Conservation (phyloP, 1,284 basidiomycete species). For the Puccinia brachypodii region DNA sequence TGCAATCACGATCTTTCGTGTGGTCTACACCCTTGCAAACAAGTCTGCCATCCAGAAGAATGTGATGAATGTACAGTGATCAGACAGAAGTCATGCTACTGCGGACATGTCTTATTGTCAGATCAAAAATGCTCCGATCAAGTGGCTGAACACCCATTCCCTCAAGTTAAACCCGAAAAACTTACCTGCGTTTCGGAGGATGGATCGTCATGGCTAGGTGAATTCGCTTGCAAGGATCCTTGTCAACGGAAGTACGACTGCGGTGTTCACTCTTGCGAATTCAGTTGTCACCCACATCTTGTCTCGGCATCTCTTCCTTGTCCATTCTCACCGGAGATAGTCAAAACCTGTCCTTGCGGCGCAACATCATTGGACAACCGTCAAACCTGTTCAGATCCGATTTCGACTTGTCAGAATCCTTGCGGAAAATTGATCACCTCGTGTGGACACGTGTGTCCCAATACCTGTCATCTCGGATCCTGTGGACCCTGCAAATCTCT, state of each 20-base stretch:
- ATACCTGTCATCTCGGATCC: slow-evolving; percentile 19
- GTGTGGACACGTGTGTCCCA: slow-evolving; percentile 37
- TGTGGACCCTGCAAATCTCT: slow-evolving; percentile 35
- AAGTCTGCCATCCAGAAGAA: slow-evolving; percentile 30
- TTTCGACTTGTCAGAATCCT: slow-evolving; percentile 27
- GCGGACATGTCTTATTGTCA: background rate
- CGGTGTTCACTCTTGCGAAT: slow-evolving; percentile 34
- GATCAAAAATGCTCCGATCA: slow-evolving; percentile 31
- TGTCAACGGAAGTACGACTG: slow-evolving; percentile 42
- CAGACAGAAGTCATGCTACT: slow-evolving; percentile 36
- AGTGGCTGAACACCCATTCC: background rate
- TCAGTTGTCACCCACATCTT: slow-evolving; percentile 41
- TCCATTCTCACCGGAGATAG: slow-evolving; percentile 25
- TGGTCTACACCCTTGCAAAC: slow-evolving; percentile 37
- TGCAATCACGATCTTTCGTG: slow-evolving; percentile 15
- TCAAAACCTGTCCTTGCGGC: slow-evolving; percentile 36
- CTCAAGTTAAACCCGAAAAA: background rate
- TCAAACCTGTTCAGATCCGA: slow-evolving; percentile 23
- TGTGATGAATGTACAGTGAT: slow-evolving; percentile 25
- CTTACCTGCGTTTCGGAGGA: slow-evolving; percentile 12
- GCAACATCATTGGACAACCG: background rate
- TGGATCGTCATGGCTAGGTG: slow-evolving; percentile 27
- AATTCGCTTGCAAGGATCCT: slow-evolving; percentile 32
- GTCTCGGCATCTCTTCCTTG: background rate
- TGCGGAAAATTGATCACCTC: slow-evolving; percentile 16